phyloP scores from a whole-genome alignment of 495 filamentous ascomycete species.

The Achaetomiella virescens region DNA sequence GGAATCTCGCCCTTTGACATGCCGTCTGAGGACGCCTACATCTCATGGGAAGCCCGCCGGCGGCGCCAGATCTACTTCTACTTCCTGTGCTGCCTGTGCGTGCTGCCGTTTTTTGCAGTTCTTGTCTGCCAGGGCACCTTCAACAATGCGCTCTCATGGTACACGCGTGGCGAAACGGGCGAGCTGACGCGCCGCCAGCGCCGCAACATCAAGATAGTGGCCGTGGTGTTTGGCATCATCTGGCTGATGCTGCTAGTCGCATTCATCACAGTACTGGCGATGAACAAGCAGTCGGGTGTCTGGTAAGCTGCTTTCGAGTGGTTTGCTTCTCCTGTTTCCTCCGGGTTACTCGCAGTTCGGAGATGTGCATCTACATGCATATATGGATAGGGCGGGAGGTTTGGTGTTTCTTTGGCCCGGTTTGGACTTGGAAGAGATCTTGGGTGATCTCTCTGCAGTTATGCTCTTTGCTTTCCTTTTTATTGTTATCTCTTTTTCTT shows the following conservation, averaged over 20 bases:
- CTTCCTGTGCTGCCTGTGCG: slow-evolving; percentile 21
- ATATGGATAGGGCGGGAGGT: not conserved
- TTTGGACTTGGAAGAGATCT: not conserved
- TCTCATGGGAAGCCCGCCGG: slow-evolving; percentile 23
- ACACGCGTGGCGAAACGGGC: slow-evolving; percentile 29
- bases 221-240: slow-evolving; percentile 13
- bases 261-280: not conserved
- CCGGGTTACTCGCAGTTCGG: not conserved
- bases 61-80: slow-evolving; percentile 27
- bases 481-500: not conserved
- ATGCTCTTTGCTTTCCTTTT: not conserved
- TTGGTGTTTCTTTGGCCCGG: not conserved
- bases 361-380: not conserved
- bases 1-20: slow-evolving; percentile 4
- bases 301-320: not conserved
- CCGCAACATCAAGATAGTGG: slow-evolving; percentile 19
- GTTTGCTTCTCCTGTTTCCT: not conserved
- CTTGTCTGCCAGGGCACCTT: slow-evolving; percentile 26
- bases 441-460: not conserved
- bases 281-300: not conserved
- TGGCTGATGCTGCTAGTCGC: slow-evolving; percentile 17
- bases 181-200: slow-evolving; percentile 25
- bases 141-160: slow-evolving; percentile 27
- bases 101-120: slow-evolving; percentile 32
- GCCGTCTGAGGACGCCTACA: slow-evolving; percentile 18